phyloP scores from a whole-genome alignment of 1,139 yeast genomes.

The Geotrichum cucujoidarum region DNA sequence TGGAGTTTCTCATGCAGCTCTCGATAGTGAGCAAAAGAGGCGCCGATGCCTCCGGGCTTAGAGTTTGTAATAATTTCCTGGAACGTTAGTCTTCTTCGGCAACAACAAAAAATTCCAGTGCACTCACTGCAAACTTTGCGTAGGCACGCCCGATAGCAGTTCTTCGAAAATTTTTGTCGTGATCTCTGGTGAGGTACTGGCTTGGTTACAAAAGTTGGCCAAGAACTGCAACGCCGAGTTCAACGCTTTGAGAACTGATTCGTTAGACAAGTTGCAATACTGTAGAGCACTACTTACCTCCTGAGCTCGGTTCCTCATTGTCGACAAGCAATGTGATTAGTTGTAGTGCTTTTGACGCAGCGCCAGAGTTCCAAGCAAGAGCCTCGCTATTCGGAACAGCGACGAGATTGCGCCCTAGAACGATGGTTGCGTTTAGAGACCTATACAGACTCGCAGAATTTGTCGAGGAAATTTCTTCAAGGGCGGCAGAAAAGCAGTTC shows the following conservation, averaged over 20 bases:
- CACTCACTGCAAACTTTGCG: neutral
- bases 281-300: too few species aligned
- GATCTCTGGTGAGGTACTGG: neutral
- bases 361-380: slow-evolving; percentile 21
- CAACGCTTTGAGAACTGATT: slow-evolving; percentile 19
- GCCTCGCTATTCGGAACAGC: slow-evolving; percentile 22
- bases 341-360: slow-evolving; percentile 5
- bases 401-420: slow-evolving; percentile 27
- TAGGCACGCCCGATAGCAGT: neutral
- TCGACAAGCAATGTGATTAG: slow-evolving; percentile 2
- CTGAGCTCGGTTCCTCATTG: neutral
- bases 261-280: too few species aligned
- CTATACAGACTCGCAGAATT: slow-evolving; percentile 12
- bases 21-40: slow-evolving; percentile 15
- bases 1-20: slow-evolving; percentile 6
- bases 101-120: neutral
- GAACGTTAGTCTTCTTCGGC: neutral
- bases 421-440: slow-evolving; percentile 24
- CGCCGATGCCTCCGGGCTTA: slow-evolving; percentile 10
- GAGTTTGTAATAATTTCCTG: neutral
- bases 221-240: slow-evolving; percentile 22
- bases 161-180: slow-evolving; percentile 13
- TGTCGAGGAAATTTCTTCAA: slow-evolving; percentile 1
- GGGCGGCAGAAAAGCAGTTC: slow-evolving; percentile 1
- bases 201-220: slow-evolving; percentile 23